A percentile compares a stretch with the other conserved stretches of the same genome.
These are phyloP conservation scores for Podospora tetraspora DNA, from an alignment of 495 filamentous ascomycete genomes.

Conservation along the genomic window DNA sequence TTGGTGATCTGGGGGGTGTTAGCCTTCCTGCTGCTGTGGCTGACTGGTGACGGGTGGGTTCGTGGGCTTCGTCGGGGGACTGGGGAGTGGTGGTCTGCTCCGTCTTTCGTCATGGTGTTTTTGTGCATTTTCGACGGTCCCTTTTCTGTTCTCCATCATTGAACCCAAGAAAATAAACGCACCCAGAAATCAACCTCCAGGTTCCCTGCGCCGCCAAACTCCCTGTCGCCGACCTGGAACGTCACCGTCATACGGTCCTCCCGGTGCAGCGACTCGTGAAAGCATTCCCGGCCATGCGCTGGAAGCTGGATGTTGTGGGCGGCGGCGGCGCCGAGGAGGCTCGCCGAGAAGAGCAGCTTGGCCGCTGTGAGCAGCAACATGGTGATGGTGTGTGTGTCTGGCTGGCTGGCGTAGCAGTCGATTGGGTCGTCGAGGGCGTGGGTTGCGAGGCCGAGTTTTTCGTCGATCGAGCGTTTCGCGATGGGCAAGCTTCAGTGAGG, in stretches of 20 bases:
- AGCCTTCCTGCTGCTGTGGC: not conserved
- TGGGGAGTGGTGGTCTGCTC: not conserved
- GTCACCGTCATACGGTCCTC: conserved; percentile 98
- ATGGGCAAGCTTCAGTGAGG: conserved; percentile 8
- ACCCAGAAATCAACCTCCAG: conserved; percentile 98
- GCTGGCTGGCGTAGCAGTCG: not conserved
- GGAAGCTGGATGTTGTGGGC: conserved; percentile 95
- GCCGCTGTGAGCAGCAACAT: conserved; percentile 37
- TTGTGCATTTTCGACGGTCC: not conserved
- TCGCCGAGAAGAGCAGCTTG: conserved; percentile 57
- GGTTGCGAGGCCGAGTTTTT: conserved; percentile 8
- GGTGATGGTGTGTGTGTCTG: conserved; percentile 7
- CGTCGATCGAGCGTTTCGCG: conserved; percentile 22
- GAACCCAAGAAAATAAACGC: conserved; percentile 30
- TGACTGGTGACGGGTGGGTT: not conserved
- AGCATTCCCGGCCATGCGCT: conserved; percentile 90
- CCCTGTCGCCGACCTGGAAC: conserved; percentile 95
- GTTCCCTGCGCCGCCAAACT: conserved; percentile 92
- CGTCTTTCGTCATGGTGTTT: not conserved
- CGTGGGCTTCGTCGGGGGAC: not conserved
- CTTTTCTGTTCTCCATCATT: not conserved
- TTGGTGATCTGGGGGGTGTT: conserved; percentile 65
- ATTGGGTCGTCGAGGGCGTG: not conserved
- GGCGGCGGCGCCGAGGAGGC: conserved; percentile 55
- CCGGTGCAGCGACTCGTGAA: conserved; percentile 86